A percentile compares a stretch with the other conserved stretches of the same genome.
Conservation (phyloP, 2,329 filamentous ascomycete genomes). For the Talaromyces funiculosus region DNA sequence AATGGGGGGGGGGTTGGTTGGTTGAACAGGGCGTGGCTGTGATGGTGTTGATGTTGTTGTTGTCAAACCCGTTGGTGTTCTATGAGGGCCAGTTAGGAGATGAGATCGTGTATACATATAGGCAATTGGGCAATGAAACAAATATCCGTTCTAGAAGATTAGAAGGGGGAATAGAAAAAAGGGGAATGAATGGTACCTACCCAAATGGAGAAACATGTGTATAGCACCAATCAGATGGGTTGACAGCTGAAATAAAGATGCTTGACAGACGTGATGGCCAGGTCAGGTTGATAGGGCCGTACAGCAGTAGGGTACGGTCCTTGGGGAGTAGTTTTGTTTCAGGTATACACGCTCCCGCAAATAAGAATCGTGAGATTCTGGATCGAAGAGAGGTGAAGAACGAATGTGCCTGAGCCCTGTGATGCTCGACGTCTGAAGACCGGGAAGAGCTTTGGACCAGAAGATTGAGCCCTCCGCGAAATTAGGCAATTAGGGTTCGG, state of each 20-base stretch:
- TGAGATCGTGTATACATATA: not conserved
- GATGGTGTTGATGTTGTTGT: not conserved
- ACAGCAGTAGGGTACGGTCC: not conserved
- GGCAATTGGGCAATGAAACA: not conserved
- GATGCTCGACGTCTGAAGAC: not conserved
- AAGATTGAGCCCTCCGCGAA: not conserved
- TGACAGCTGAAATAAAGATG: not conserved
- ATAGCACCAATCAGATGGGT: not conserved
- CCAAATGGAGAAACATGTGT: not conserved
- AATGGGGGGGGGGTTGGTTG: not conserved
- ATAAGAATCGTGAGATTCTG: not conserved
- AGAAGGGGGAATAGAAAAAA: not conserved
- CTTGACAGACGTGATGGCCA: not conserved
- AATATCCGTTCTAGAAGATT: not conserved
- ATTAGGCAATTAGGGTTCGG: not conserved
- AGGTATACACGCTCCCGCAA: not conserved
- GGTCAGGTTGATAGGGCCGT: not conserved
- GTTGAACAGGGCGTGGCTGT: constrained; percentile 1
- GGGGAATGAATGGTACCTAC: not conserved
- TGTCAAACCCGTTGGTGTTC: not conserved
- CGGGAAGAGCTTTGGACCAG: not conserved
- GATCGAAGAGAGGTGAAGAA: not conserved
- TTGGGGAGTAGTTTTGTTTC: not conserved
- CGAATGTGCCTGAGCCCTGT: not conserved
- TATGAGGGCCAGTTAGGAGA: not conserved